Evolutionary conservation across 768 basidiomycete species (phyloP), one percentile per base, ranked within the genome.

Genomic region (Krasilnikovozyma curviuscula): DNA sequence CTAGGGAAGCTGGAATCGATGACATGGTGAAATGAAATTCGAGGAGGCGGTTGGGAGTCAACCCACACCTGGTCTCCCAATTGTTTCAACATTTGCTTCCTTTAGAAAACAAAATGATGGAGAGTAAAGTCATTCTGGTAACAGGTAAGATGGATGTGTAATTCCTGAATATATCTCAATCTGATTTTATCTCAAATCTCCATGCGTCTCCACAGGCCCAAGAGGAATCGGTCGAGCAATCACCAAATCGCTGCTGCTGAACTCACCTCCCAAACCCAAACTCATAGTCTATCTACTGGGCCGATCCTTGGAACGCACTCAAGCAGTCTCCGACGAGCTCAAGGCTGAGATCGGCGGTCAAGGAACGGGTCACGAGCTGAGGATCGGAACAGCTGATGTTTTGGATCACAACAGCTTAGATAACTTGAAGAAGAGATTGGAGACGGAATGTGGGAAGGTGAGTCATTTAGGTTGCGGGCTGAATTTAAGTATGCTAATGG

Each of bases 191-290:
- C n/a, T n/a, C n/a, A n/a, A n/a, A n/a, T n/a, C n/a, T n/a, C n/a
- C n/a, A n/a, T n/a, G n/a, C n/a, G n/a, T n/a, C n/a, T n/a, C n/a
- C n/a, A n/a, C n/a, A n/a, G n/a, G n/a, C n/a, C n/a, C n/a, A n/a
- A n/a, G n/a, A 21, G 47, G 56, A 5, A 47, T 55, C 39, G 56
- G 56, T 1, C 39, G 43, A 1, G 54, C 42, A 7, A 57, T 57
- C 40, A 48, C 53, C 27, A 14, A 46, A 2, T 49, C 40, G 24
- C 13, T 50, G 21, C 50, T 54, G 3, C 25, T 44, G 18, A 27
- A 45, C 18, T 43, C 54, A 14, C 51, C 56, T 16, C 44, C 46
- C n/a, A 55, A 40, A 30, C 54, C 54, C 4, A 50, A 50, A 3
- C 38, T 57, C 8, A 31, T 42, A 9, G 42, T 57, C 34, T 57